A percentile compares a stretch with the other conserved stretches of the same genome.
These are phyloP conservation scores for Testicularia cyperi DNA, from an alignment of 1,284 basidiomycete species.

Conservation along the genomic window DNA sequence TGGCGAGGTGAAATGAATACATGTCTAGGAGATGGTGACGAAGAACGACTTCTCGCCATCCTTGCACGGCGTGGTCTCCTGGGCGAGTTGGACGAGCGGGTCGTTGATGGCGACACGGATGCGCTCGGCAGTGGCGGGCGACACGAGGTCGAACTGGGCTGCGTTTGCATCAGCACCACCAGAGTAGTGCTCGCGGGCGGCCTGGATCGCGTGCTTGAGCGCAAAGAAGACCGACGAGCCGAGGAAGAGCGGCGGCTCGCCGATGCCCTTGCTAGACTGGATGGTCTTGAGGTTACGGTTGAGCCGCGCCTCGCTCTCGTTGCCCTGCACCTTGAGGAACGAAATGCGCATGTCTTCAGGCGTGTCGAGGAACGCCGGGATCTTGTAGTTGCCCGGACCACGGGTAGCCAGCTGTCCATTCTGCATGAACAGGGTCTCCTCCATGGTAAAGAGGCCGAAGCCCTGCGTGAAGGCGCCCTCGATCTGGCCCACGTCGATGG, in stretches of 20 bases:
- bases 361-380: constrained; percentile 59
- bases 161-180: constrained; percentile 5
- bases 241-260: constrained; percentile 60
- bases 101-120: constrained; percentile 58
- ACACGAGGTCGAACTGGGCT: constrained; percentile 45
- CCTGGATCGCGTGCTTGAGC: constrained; percentile 55
- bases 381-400: constrained; percentile 60
- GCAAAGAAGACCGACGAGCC: constrained; percentile 58
- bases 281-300: constrained; percentile 52
- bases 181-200: constrained; percentile 52
- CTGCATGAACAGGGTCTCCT: constrained; percentile 58
- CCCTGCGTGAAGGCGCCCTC: constrained; percentile 54
- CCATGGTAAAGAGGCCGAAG: constrained; percentile 58
- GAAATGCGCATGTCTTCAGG: constrained; percentile 58
- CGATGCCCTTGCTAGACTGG: constrained; percentile 49
- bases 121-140: constrained; percentile 59
- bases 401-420: constrained; percentile 59
- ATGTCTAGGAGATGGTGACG: constrained; percentile 43
- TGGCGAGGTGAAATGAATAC: background rate
- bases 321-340: constrained; percentile 49
- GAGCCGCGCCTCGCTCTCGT: constrained; percentile 4
- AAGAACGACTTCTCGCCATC: constrained; percentile 57
- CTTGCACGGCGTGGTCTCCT: constrained; percentile 44
- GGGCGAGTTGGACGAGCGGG: constrained; percentile 35
- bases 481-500: constrained; percentile 61